Conservation (phyloP, 495 filamentous ascomycete genomes). For the Penicillium cataractarum region DNA sequence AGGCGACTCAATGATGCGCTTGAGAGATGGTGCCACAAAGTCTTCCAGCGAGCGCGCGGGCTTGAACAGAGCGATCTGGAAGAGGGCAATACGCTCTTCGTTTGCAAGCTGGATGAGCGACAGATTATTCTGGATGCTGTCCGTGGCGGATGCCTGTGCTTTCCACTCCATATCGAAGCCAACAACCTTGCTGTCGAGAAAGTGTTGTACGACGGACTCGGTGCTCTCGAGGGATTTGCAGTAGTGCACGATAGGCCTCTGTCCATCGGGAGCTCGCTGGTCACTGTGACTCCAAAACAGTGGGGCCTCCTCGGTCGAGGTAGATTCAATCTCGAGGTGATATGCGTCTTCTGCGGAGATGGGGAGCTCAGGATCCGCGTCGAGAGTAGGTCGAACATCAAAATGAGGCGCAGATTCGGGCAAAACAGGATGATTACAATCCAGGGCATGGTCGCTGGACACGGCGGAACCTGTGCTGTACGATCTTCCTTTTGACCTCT, state of each 20-base stretch:
- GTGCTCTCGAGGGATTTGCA: slow-evolving; percentile 67
- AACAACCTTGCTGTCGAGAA: slow-evolving; percentile 68
- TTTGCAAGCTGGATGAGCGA: slow-evolving; percentile 82
- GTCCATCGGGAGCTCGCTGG: slow-evolving; percentile 56
- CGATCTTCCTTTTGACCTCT: neutral
- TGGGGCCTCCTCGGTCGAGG: slow-evolving; percentile 14
- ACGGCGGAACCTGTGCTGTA: neutral
- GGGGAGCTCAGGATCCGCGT: neutral
- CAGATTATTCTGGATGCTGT: slow-evolving; percentile 64
- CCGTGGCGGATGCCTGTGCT: slow-evolving; percentile 43
- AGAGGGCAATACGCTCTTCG: slow-evolving; percentile 75
- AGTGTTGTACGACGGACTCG: slow-evolving; percentile 67
- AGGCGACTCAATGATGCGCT: slow-evolving; percentile 69
- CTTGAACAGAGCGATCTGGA: slow-evolving; percentile 71
- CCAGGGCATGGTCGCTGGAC: neutral
- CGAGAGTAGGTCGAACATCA: neutral
- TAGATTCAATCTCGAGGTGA: neutral
- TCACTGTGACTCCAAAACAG: slow-evolving; percentile 68
- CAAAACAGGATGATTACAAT: neutral
- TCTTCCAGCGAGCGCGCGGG: slow-evolving; percentile 46
- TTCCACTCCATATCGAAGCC: slow-evolving; percentile 91
- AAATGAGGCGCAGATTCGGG: neutral
- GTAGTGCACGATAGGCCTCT: slow-evolving; percentile 70
- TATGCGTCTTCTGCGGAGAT: slow-evolving; percentile 2
- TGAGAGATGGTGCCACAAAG: slow-evolving; percentile 71